Evolutionary conservation across 2,329 filamentous ascomycete species (phyloP).

Genomic region (Arthrobotrys sinensis): DNA sequence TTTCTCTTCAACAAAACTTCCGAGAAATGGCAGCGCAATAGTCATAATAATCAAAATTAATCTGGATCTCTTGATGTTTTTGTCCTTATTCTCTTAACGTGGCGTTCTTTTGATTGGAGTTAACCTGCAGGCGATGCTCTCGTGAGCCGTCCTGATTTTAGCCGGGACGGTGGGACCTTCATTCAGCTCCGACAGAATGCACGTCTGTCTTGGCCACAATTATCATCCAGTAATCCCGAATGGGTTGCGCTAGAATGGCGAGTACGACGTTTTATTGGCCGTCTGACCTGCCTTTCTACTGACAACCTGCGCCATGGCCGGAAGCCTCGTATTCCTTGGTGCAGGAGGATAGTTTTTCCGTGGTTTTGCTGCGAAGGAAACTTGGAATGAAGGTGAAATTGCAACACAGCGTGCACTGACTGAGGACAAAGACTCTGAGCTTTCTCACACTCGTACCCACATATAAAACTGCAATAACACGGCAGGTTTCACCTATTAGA

Average conservation of each 20-base stretch:
- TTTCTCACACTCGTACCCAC: constrained; percentile 40
- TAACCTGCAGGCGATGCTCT: constrained; percentile 49
- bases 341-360: constrained; percentile 60
- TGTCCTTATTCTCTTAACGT: constrained; percentile 30
- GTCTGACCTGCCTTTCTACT: constrained; percentile 9
- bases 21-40: constrained; percentile 14
- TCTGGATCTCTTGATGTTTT: constrained; percentile 41
- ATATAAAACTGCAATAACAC: constrained; percentile 54
- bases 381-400: constrained; percentile 22
- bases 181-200: constrained; percentile 48
- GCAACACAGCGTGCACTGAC: constrained; percentile 45
- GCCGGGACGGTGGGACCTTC: constrained; percentile 55
- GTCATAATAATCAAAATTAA: constrained; percentile 47
- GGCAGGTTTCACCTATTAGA: constrained; percentile 42
- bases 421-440: background rate
- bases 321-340: constrained; percentile 52
- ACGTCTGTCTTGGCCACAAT: constrained; percentile 31
- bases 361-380: constrained; percentile 17
- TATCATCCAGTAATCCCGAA: constrained; percentile 15
- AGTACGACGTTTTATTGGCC: constrained; percentile 32
- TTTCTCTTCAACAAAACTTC: constrained; percentile 23
- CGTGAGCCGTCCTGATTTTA: constrained; percentile 52
- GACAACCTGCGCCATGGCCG: constrained; percentile 44
- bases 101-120: constrained; percentile 57
- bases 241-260: constrained; percentile 52